These are phyloP conservation scores for Lizanozyma gosingica DNA, from an alignment of 1,139 yeast species.

Conservation along the genomic window DNA sequence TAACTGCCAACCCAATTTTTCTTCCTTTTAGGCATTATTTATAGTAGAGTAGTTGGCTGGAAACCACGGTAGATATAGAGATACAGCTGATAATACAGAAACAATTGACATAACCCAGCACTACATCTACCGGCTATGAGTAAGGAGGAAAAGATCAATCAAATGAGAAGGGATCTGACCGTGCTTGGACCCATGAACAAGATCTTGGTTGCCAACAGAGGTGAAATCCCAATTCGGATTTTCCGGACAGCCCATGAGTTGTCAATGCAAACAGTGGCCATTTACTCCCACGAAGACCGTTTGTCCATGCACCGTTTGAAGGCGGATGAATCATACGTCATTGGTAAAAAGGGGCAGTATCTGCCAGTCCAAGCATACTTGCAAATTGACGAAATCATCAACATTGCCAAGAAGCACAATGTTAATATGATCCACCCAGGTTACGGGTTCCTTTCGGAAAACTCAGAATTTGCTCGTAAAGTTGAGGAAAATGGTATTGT, in stretches of 20 bases:
- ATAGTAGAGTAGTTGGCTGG: background rate
- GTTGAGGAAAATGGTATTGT: slow-evolving; percentile 87
- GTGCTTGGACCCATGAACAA: slow-evolving; percentile 42
- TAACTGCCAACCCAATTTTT: background rate
- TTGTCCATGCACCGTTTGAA: slow-evolving; percentile 90
- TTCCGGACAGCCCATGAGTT: slow-evolving; percentile 97
- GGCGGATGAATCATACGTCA: slow-evolving; percentile 88
- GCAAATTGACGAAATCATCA: slow-evolving; percentile 91
- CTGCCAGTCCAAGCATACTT: slow-evolving; percentile 95
- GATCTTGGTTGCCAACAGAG: slow-evolving; percentile 42
- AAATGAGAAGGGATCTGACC: slow-evolving; percentile 38
- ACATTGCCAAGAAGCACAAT: slow-evolving; percentile 76
- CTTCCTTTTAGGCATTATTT: background rate
- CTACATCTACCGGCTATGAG: background rate
- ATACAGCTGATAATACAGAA: background rate
- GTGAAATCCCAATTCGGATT: slow-evolving; percentile 66
- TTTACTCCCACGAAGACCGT: slow-evolving; percentile 93
- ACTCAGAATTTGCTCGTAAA: slow-evolving; percentile 87
- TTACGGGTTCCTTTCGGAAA: slow-evolving; percentile 92
- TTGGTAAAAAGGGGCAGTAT: slow-evolving; percentile 82
- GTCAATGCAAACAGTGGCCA: slow-evolving; percentile 95
- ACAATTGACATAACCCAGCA: too few species aligned
- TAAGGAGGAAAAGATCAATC: slow-evolving; percentile 22
- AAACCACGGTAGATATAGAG: background rate
- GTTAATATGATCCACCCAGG: slow-evolving; percentile 99